These are phyloP conservation scores for Fusarium devonianum DNA, from an alignment of 2,329 filamentous ascomycete genomes.

Conservation along the genomic window DNA sequence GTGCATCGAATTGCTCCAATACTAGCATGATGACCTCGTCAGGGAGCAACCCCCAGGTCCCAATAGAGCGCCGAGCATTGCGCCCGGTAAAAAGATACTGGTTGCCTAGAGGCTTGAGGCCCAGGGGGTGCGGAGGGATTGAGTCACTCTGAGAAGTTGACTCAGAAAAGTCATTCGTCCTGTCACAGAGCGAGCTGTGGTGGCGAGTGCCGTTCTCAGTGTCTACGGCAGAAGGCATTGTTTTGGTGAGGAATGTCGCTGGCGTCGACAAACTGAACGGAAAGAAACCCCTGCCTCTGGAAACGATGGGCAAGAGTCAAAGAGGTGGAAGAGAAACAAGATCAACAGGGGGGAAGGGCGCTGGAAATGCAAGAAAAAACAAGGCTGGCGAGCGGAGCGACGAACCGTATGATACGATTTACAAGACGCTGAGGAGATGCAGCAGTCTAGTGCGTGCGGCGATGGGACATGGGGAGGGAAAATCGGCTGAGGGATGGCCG, in stretches of 20 bases:
- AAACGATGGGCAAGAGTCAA: neutral
- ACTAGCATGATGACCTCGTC: constrained; percentile 82
- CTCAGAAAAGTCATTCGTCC: constrained; percentile 34
- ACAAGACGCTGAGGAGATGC: constrained; percentile 11
- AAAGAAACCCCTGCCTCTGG: constrained; percentile 3
- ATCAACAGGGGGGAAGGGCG: neutral
- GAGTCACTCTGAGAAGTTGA: constrained; percentile 49
- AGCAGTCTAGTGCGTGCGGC: constrained; percentile 28
- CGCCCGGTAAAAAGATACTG: constrained; percentile 69
- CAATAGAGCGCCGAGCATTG: constrained; percentile 72
- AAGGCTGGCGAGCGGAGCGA: constrained; percentile 21
- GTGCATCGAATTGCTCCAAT: constrained; percentile 75
- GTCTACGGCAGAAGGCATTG: constrained; percentile 33
- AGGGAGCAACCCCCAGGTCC: constrained; percentile 71
- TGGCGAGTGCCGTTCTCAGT: constrained; percentile 14
- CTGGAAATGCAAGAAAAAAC: constrained; percentile 3
- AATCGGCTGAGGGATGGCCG: constrained; percentile 30
- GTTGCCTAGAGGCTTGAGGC: constrained; percentile 88
- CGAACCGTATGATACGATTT: constrained; percentile 19
- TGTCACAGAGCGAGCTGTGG: constrained; percentile 30
- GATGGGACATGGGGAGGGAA: constrained; percentile 12
- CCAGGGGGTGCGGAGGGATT: constrained; percentile 81
- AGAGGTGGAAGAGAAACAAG: neutral
- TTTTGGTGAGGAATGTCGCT: neutral
- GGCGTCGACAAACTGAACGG: neutral